Evolutionary conservation across 2,329 filamentous ascomycete species (phyloP).

Genomic region (Curvularia lunata): DNA sequence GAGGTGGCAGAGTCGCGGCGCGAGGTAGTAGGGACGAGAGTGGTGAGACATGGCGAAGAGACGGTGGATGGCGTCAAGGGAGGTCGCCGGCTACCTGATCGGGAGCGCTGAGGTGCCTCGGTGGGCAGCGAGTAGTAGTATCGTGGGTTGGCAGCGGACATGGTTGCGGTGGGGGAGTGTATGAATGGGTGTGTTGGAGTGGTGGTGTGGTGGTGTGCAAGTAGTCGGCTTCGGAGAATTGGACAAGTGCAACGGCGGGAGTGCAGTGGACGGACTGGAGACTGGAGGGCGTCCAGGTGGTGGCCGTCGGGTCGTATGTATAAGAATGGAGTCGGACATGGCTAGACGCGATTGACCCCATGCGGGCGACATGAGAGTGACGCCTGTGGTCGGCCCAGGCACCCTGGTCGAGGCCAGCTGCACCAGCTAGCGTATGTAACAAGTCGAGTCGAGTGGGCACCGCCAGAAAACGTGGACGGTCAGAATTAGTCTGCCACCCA

Average conservation of each 20-base stretch:
- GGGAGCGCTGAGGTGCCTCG: slow-evolving; percentile 42
- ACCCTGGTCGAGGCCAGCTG: slow-evolving; percentile 14
- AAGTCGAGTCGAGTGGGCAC: slow-evolving; percentile 37
- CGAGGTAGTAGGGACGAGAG: slow-evolving; percentile 48
- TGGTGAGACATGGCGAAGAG: slow-evolving; percentile 54
- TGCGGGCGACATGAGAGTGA: slow-evolving; percentile 44
- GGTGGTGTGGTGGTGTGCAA: neutral
- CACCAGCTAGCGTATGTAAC: slow-evolving; percentile 34
- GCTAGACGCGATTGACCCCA: slow-evolving; percentile 50
- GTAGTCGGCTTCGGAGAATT: slow-evolving; percentile 20
- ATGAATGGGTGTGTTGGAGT: neutral
- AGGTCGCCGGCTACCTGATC: slow-evolving; percentile 50
- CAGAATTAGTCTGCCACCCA: slow-evolving; percentile 38
- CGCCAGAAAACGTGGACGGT: slow-evolving; percentile 49
- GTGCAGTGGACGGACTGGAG: slow-evolving; percentile 10
- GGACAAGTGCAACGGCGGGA: slow-evolving; percentile 9
- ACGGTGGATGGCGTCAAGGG: slow-evolving; percentile 55
- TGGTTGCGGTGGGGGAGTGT: slow-evolving; percentile 24
- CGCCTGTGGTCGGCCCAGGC: slow-evolving; percentile 41
- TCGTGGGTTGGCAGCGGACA: slow-evolving; percentile 41
- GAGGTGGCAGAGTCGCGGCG: slow-evolving; percentile 50
- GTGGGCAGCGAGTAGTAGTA: slow-evolving; percentile 50
- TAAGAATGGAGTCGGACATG: slow-evolving; percentile 40
- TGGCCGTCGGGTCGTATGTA: slow-evolving; percentile 36
- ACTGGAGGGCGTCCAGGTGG: slow-evolving; percentile 16